Evolutionary conservation across 1,284 basidiomycete species (phyloP).

Genomic region (Ganoderma resinaceum): DNA sequence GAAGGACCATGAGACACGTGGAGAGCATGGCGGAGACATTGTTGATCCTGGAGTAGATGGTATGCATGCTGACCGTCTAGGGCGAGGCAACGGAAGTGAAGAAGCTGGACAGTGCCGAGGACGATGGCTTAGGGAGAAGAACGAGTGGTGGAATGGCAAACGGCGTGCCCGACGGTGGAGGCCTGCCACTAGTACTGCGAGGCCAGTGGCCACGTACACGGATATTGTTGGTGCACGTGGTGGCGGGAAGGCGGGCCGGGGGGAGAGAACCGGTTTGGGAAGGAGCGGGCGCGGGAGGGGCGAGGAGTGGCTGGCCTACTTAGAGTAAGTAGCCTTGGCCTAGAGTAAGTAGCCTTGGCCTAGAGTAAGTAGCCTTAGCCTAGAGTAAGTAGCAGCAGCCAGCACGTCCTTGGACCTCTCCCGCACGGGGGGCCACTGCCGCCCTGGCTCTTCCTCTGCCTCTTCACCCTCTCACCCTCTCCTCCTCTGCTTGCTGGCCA

Average conservation of each 20-base stretch:
- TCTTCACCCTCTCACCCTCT: conserved; percentile 10
- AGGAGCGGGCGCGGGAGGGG: not conserved
- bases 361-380: too few relatives aligned
- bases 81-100: not conserved
- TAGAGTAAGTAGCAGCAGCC: not conserved
- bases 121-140: not conserved
- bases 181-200: not conserved
- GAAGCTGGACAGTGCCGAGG: not conserved
- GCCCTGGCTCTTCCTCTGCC: conserved; percentile 3
- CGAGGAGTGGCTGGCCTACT: not conserved
- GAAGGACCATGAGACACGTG: conserved; percentile 80
- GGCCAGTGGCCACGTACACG: not conserved
- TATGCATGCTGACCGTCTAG: conserved; percentile 61
- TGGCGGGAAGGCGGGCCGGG: conserved; percentile 4
- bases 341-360: too few relatives aligned
- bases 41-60: conserved; percentile 71
- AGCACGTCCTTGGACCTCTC: not conserved
- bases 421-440: not conserved
- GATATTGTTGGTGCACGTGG: not conserved
- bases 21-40: conserved; percentile 79
- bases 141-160: not conserved
- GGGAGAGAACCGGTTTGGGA: not conserved
- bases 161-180: not conserved
- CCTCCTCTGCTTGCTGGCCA: conserved; percentile 24
- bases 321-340: too few relatives aligned